Conservation (phyloP, 441 rosid species). For the Gossypium trilobum region DNA sequence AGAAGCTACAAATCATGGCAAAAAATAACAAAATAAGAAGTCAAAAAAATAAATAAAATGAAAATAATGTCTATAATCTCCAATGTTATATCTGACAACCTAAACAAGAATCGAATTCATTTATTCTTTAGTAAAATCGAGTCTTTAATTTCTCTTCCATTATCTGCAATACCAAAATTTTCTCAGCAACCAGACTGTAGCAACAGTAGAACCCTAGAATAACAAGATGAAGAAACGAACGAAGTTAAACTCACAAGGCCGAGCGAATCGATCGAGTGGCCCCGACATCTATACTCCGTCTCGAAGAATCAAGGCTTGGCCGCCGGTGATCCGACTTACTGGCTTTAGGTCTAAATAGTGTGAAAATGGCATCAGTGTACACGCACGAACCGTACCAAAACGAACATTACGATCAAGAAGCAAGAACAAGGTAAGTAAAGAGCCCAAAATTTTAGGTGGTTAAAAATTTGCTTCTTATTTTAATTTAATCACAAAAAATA, state of each 20-base stretch:
- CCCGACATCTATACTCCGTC: conserved; percentile 46
- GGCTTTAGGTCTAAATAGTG: not conserved
- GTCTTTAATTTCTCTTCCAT: too few species aligned
- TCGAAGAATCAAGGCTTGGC: not conserved
- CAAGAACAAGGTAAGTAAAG: not conserved
- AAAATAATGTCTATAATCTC: not conserved
- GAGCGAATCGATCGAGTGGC: conserved; percentile 69
- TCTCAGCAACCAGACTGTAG: not conserved
- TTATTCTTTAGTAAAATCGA: not conserved
- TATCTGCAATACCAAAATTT: not conserved
- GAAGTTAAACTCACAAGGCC: conserved; percentile 53
- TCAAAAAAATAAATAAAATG: not conserved
- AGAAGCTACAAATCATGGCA: not conserved
- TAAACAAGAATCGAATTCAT: not conserved
- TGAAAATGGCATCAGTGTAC: conserved; percentile 12
- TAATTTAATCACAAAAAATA: not conserved
- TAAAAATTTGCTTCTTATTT: not conserved
- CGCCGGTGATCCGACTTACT: not conserved
- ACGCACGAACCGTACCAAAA: not conserved
- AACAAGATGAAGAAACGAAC: not conserved
- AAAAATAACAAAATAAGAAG: not conserved
- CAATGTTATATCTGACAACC: not conserved
- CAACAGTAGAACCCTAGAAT: conserved; percentile 18
- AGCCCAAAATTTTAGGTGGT: not conserved
- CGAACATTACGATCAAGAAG: conserved; percentile 15